Evolutionary conservation across 176 grass and related monocot species (phyloP).

Genomic region (Miscanthus lutarioriparius): DNA sequence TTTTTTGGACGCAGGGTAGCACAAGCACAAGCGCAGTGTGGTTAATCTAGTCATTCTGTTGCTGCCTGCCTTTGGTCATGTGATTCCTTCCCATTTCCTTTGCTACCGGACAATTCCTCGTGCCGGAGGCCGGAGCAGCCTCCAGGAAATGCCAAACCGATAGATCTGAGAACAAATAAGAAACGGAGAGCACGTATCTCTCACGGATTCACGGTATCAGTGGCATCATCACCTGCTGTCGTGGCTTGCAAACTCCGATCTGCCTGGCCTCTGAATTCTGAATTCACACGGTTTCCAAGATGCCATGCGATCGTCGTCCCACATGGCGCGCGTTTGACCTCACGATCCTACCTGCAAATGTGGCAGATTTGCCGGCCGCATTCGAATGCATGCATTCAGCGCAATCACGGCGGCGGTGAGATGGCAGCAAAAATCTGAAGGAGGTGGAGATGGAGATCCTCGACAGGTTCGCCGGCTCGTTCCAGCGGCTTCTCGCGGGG

Average conservation of each 20-base stretch:
- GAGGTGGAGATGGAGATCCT: background rate
- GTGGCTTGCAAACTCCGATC: background rate
- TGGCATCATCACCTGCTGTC: background rate
- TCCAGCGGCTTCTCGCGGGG: conserved; percentile 13
- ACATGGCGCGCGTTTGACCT: conserved; percentile 28
- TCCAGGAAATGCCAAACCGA: conserved; percentile 32
- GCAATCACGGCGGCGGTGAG: background rate
- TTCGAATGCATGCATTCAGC: background rate
- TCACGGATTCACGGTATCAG: background rate
- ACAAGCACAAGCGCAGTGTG: background rate
- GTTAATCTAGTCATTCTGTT: conserved; percentile 41
- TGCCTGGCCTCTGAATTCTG: background rate
- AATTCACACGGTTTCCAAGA: background rate
- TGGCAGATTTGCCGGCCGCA: background rate
- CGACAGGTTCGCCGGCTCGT: background rate
- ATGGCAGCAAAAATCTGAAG: background rate
- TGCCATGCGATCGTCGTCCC: background rate
- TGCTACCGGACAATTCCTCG: conserved; percentile 36
- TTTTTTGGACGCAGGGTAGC: no score
- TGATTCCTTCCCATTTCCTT: conserved; percentile 14
- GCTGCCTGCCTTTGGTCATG: conserved; percentile 9
- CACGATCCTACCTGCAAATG: background rate
- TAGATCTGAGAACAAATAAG: conserved; percentile 23
- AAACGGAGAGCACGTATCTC: background rate
- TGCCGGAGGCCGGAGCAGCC: conserved; percentile 12